These are phyloP conservation scores for Lentinula boryana DNA, from an alignment of 768 basidiomycete species.

Conservation along the genomic window DNA sequence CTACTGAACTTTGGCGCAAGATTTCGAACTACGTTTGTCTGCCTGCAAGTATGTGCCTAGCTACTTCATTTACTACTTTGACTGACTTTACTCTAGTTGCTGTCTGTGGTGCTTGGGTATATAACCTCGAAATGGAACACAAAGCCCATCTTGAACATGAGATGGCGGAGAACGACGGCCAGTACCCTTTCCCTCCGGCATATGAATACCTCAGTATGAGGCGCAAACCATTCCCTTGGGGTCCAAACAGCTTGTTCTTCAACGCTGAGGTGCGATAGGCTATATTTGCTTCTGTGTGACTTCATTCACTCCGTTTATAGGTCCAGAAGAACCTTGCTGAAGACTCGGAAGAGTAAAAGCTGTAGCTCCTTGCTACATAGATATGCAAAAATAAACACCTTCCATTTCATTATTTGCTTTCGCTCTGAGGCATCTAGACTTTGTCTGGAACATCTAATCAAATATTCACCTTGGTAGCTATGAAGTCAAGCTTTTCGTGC, in stretches of 20 bases:
- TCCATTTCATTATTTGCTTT: not conserved
- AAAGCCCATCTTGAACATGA: slow-evolving; percentile 65
- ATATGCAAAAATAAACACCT: not conserved
- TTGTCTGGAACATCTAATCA: not conserved
- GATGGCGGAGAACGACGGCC: slow-evolving; percentile 66
- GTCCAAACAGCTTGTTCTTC: slow-evolving; percentile 77
- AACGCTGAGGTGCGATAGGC: slow-evolving; percentile 55
- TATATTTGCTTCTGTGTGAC: not conserved
- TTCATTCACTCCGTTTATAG: slow-evolving; percentile 24
- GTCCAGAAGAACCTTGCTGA: slow-evolving; percentile 57
- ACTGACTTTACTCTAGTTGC: slow-evolving; percentile 28
- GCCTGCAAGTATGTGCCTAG: slow-evolving; percentile 57
- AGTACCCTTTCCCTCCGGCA: slow-evolving; percentile 62
- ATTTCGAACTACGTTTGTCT: slow-evolving; percentile 79
- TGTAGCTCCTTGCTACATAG: not conserved
- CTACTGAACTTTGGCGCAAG: slow-evolving; percentile 79
- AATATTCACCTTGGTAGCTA: no score
- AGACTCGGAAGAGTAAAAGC: not conserved
- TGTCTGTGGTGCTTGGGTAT: slow-evolving; percentile 47
- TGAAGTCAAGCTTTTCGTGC: no score
- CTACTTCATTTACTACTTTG: slow-evolving; percentile 7
- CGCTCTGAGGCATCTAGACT: not conserved
- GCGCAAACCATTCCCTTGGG: slow-evolving; percentile 82
- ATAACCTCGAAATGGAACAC: slow-evolving; percentile 58
- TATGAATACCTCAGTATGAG: slow-evolving; percentile 77